Percentiles rank a stretch among this genome's conserved stretches.
Evolutionary conservation across 768 basidiomycete genomes (phyloP).

Genomic region (Pleurotus sapidus): DNA sequence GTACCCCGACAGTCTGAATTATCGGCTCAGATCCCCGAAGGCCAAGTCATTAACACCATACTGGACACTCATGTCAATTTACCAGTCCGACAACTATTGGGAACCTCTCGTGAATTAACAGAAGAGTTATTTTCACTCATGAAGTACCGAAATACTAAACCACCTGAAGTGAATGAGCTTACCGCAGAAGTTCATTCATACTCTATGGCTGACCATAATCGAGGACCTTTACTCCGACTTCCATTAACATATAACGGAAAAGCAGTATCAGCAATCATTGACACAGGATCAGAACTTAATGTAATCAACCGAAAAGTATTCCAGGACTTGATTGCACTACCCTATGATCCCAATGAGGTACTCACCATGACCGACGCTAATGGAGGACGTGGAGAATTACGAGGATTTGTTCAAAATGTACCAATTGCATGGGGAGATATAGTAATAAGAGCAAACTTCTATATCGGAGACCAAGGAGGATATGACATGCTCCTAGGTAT

Average conservation of each 20-base stretch:
- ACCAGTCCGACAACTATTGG: not conserved
- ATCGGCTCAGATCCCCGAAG: not conserved
- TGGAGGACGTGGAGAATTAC: constrained; percentile 17
- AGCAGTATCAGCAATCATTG: constrained; percentile 19
- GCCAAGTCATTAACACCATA: not conserved
- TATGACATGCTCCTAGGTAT: constrained; percentile 19
- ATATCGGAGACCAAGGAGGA: constrained; percentile 16
- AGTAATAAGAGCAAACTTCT: constrained; percentile 16
- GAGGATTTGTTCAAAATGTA: constrained; percentile 18
- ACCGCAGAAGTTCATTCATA: too few relatives aligned
- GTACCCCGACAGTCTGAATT: constrained; percentile 2
- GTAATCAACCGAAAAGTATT: constrained; percentile 13
- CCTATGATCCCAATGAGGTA: constrained; percentile 11
- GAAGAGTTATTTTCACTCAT: not conserved
- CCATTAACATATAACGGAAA: constrained; percentile 9
- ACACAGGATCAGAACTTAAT: constrained; percentile 25
- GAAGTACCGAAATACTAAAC: not conserved
- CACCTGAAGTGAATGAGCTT: too few relatives aligned
- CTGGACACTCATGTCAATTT: constrained; percentile 2
- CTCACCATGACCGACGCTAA: constrained; percentile 24
- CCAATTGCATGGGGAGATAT: constrained; percentile 19
- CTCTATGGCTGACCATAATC: not conserved
- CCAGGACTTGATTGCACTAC: not conserved
- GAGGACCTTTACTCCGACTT: constrained; percentile 9
- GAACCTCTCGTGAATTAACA: not conserved